Conservation (phyloP, 345 rosid genomes). For the Euphorbia peplus region DNA sequence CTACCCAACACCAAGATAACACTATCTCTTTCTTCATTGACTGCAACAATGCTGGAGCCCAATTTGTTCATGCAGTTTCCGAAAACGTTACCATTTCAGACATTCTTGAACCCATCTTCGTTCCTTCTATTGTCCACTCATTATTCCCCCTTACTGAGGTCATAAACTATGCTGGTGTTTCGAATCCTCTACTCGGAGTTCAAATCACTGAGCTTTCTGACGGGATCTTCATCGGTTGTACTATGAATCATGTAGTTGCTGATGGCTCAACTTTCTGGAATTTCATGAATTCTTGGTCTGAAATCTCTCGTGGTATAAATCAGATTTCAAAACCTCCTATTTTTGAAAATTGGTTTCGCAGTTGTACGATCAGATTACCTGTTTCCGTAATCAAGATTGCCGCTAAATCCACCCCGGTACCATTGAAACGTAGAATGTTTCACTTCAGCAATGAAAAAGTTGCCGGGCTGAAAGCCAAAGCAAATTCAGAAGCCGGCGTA, state of each 20-base stretch:
- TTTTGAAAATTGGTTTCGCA: constrained; percentile 32
- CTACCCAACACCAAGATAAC: constrained; percentile 14
- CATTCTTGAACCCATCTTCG: constrained; percentile 26
- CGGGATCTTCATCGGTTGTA: constrained; percentile 23
- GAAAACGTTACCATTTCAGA: constrained; percentile 33
- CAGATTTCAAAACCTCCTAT: constrained; percentile 2
- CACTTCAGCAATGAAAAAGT: constrained; percentile 14
- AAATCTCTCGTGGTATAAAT: constrained; percentile 24
- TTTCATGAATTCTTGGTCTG: constrained; percentile 21
- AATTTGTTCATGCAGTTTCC: constrained; percentile 36
- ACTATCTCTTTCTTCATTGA: constrained; percentile 32
- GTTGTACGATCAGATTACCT: constrained; percentile 34
- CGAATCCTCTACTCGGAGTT: constrained; percentile 15
- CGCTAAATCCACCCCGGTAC: background rate
- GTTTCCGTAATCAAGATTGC: background rate
- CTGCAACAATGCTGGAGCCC: constrained; percentile 30
- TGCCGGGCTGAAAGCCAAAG: constrained; percentile 14
- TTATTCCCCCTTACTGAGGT: constrained; percentile 43
- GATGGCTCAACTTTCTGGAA: constrained; percentile 26
- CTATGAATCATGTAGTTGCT: constrained; percentile 12
- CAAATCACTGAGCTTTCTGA: constrained; percentile 24
- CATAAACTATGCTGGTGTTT: constrained; percentile 25
- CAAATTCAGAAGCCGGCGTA: constrained; percentile 1
- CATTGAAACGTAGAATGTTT: background rate
- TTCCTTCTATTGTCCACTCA: constrained; percentile 26